Percentiles rank a stretch among this genome's conserved stretches.
phyloP scores from a whole-genome alignment of 192 early-diverging fungal species.

The Backusella tuberculispora region DNA sequence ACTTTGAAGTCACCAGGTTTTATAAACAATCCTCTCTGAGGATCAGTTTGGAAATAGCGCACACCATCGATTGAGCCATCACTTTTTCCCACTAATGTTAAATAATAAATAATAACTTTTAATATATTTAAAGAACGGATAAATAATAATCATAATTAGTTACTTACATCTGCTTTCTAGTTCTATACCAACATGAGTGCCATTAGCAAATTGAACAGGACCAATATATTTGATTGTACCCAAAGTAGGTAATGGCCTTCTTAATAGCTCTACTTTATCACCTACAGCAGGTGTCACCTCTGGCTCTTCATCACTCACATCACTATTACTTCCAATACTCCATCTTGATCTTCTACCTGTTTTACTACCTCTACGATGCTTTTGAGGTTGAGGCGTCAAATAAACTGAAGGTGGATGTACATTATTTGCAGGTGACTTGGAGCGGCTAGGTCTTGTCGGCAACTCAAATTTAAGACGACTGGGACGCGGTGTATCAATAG shows the following conservation, averaged over 20 bases:
- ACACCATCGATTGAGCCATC: slow-evolving; percentile 36
- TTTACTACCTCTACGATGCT: slow-evolving; percentile 7
- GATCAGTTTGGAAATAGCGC: slow-evolving; percentile 33
- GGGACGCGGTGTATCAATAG: slow-evolving; percentile 5
- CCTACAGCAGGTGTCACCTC: slow-evolving; percentile 22
- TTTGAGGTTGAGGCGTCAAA: not conserved
- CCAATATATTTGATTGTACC: slow-evolving; percentile 41
- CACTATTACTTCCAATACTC: slow-evolving; percentile 14
- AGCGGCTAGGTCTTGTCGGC: slow-evolving; percentile 14
- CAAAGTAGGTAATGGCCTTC: slow-evolving; percentile 37
- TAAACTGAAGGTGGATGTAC: not conserved
- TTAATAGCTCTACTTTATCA: slow-evolving; percentile 21
- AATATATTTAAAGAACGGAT: too few relatives aligned
- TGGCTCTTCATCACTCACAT: slow-evolving; percentile 20
- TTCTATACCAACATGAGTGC: slow-evolving; percentile 38
- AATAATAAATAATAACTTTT: too few relatives aligned
- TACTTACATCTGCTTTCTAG: slow-evolving; percentile 41
- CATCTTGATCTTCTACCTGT: slow-evolving; percentile 1
- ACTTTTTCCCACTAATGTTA: slow-evolving; percentile 31
- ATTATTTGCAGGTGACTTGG: slow-evolving; percentile 11
- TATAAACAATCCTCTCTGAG: slow-evolving; percentile 37
- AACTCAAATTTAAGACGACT: slow-evolving; percentile 31
- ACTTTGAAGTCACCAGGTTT: slow-evolving; percentile 33
- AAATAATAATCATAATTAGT: not conserved
- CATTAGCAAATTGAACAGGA: slow-evolving; percentile 26